Percentiles rank a stretch among this genome's conserved stretches.
These are phyloP conservation scores for Aspergillus neoniger DNA, from an alignment of 2,329 filamentous ascomycete species.

Conservation along the genomic window DNA sequence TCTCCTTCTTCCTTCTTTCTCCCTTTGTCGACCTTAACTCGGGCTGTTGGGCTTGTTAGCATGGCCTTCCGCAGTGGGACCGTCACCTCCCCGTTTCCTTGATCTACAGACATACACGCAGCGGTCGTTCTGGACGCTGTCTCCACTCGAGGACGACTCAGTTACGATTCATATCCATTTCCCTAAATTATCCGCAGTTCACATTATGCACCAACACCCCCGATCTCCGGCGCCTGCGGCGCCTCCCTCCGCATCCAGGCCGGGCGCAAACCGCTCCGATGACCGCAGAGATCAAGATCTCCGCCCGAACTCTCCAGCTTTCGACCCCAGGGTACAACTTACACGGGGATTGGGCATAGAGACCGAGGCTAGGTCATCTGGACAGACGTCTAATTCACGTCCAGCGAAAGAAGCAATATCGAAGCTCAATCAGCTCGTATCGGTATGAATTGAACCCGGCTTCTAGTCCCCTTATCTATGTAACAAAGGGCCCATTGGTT, in stretches of 20 bases:
- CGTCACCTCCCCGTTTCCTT: constrained; percentile 36
- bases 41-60: constrained; percentile 34
- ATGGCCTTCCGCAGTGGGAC: constrained; percentile 39
- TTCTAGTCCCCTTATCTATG: not conserved
- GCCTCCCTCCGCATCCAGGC: constrained; percentile 69
- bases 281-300: constrained; percentile 69
- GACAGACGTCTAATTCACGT: constrained; percentile 46
- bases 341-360: constrained; percentile 55
- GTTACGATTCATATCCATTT: not conserved
- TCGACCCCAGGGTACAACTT: constrained; percentile 52
- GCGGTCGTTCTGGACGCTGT: constrained; percentile 15
- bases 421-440: constrained; percentile 91
- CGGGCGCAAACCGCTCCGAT: constrained; percentile 71
- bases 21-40: constrained; percentile 14
- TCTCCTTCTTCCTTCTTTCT: constrained; percentile 10
- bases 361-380: constrained; percentile 47
- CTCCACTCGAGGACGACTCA: not conserved
- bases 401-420: constrained; percentile 68
- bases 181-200: not conserved
- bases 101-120: constrained; percentile 27
- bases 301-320: constrained; percentile 55
- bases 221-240: constrained; percentile 73
- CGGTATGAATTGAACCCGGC: constrained; percentile 57
- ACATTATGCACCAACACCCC: constrained; percentile 83
- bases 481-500: constrained; percentile 27